phyloP scores from a whole-genome alignment of 2,329 filamentous ascomycete species.

The Xenosphaeropsis pyriputrescens region DNA sequence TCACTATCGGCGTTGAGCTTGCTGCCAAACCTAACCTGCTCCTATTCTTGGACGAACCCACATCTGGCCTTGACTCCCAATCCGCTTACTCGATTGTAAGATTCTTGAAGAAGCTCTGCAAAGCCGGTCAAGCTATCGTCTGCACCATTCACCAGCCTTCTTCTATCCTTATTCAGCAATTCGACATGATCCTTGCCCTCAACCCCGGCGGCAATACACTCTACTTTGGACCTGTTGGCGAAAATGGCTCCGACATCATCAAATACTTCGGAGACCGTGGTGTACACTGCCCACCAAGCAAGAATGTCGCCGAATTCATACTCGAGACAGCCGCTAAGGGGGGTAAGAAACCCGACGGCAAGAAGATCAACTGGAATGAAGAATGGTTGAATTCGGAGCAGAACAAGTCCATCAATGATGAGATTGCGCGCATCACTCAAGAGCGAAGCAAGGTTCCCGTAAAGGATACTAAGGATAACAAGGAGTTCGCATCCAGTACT shows the following conservation, averaged over 20 bases:
- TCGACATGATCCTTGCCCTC: conserved; percentile 58
- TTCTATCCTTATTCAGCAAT: conserved; percentile 54
- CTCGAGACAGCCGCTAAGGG: conserved; percentile 49
- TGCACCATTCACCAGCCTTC: conserved; percentile 65
- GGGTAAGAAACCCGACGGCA: conserved; percentile 34
- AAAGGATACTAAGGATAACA: conserved; percentile 20
- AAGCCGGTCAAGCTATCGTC: conserved; percentile 54
- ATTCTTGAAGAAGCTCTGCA: conserved; percentile 52
- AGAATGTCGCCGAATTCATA: conserved; percentile 53
- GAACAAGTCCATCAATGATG: conserved; percentile 38
- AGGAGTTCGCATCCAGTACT: conserved; percentile 53
- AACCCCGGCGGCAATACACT: conserved; percentile 57
- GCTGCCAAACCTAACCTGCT: conserved; percentile 54
- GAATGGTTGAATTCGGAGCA: conserved; percentile 57
- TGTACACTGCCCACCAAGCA: conserved; percentile 48
- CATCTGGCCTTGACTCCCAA: conserved; percentile 55
- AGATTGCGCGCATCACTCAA: conserved; percentile 37
- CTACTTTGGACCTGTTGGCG: conserved; percentile 59
- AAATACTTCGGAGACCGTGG: conserved; percentile 56
- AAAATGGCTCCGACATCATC: conserved; percentile 48
- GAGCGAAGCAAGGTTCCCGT: conserved; percentile 21
- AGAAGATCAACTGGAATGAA: conserved; percentile 55
- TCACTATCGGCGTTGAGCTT: conserved; percentile 62
- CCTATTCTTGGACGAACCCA: conserved; percentile 60
- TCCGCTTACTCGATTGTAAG: conserved; percentile 53